phyloP scores from a whole-genome alignment of 2,329 filamentous ascomycete species.

The Stachybotrys elegans region DNA sequence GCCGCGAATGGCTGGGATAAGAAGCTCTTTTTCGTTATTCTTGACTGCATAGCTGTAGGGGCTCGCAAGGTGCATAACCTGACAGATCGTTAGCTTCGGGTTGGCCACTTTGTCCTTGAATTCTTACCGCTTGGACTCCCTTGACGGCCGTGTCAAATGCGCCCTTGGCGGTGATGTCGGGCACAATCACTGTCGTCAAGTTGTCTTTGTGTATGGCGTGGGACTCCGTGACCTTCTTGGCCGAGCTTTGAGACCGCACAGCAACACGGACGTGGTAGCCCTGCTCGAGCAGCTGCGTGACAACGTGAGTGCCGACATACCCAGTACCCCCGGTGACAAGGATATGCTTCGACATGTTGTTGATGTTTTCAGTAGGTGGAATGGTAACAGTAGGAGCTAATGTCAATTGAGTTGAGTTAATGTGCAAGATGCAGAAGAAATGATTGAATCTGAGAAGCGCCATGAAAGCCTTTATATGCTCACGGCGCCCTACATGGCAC shows the following conservation, averaged over 20 bases:
- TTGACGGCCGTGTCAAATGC: slow-evolving; percentile 1
- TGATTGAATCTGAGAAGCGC: slow-evolving; percentile 1
- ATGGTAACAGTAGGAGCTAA: not conserved
- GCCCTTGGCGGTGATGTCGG: slow-evolving; percentile 6
- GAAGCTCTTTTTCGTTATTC: not conserved
- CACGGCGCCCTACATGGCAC: not conserved
- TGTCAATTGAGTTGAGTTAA: not conserved
- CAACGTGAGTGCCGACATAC: slow-evolving; percentile 5
- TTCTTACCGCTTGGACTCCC: slow-evolving; percentile 1
- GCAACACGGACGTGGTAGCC: slow-evolving; percentile 7
- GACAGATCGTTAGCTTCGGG: not conserved
- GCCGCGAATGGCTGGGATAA: not conserved
- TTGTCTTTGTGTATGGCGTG: slow-evolving; percentile 3
- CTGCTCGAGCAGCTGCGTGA: slow-evolving; percentile 4
- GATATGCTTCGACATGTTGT: slow-evolving; percentile 1
- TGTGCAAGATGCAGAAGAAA: not conserved
- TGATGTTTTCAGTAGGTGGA: not conserved
- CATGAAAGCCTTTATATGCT: slow-evolving; percentile 1
- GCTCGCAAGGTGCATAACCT: not conserved
- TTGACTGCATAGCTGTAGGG: not conserved
- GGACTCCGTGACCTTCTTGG: slow-evolving; percentile 4
- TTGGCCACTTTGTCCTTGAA: not conserved
- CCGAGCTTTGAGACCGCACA: slow-evolving; percentile 6
- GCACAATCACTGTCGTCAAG: slow-evolving; percentile 7
- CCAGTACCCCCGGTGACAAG: slow-evolving; percentile 8